Evolutionary conservation across 2,329 filamentous ascomycete genomes (phyloP), one percentile per base, ranked within the genome.

Genomic region (Diaporthe citri): DNA sequence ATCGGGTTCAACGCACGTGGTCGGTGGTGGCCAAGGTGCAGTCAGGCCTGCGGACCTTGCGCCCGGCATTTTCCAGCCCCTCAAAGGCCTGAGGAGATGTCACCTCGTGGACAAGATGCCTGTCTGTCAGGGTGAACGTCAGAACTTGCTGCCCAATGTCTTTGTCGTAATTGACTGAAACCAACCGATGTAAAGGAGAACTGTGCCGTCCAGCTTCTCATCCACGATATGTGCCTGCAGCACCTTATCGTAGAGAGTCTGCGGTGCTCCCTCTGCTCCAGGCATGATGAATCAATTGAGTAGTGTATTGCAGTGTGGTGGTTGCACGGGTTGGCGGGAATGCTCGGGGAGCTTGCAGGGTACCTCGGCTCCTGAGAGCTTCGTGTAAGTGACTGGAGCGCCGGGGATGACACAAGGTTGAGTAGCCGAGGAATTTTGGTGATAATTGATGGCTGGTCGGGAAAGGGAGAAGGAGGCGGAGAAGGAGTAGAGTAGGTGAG

Each of bases 11-110:
- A 88, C 93, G 77, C 94, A 97, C 95, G 86, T 99, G 96, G 85
- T 99, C 97, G 76, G 96, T 97, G 59, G 97, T 99, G 74, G 95
- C 96, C 76, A 99, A 90, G 79, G 97, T 98, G 90, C 96, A 98
- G 86, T 99, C 97, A 75, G 96, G 96, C 87, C 97, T 91, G 85
- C 97, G 93, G 77, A 99, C 96, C 85, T 92, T 91, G 77, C 97
- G 93, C 78, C 92, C 92, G 67, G 97, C 96, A 85, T 97, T 98
- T 84, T 93, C 94, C 72, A 98, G 91, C 70, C 96, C 96, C 84
- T 99, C 97, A 81, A 98, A 99, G 64, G 97, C 97, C 95, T 98
- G 97, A 77, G 97, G 97, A 80, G 96, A 98, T 80, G 97, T 99
- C 83, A 99, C 97, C 89, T 99, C 97, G 84, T 99, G 97, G 77